These are phyloP conservation scores for Lipomyces oligophaga DNA, from an alignment of 805 yeast species.

Conservation along the genomic window DNA sequence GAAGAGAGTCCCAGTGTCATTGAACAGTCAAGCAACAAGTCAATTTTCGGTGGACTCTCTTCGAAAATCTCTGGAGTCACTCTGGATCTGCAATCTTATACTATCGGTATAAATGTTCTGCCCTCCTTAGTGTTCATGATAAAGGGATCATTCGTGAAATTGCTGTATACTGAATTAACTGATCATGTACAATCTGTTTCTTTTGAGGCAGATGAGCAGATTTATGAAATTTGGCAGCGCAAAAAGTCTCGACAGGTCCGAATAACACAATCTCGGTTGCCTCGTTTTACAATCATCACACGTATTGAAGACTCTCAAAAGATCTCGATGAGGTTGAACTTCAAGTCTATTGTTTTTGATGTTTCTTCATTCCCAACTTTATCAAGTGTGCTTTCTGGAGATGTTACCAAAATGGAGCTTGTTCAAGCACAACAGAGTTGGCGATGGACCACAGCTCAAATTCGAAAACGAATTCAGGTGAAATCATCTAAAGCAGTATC, in stretches of 20 bases:
- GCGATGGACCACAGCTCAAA: conserved; percentile 4
- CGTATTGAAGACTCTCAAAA: conserved; percentile 11
- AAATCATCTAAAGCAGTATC: neutral
- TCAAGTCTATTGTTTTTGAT: conserved; percentile 17
- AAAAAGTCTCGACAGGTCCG: conserved; percentile 18
- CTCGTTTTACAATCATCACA: conserved; percentile 12
- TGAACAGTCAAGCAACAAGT: neutral
- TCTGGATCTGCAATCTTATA: conserved; percentile 12
- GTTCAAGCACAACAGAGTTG: conserved; percentile 18
- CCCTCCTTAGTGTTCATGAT: conserved; percentile 23
- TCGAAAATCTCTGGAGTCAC: conserved; percentile 12
- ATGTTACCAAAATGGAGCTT: conserved; percentile 20
- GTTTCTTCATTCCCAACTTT: conserved; percentile 26
- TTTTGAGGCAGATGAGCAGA: conserved; percentile 26
- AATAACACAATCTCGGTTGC: conserved; percentile 22
- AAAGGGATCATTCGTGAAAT: conserved; percentile 17
- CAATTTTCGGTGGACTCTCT: neutral
- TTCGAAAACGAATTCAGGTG: conserved; percentile 1
- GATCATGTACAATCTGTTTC: conserved; percentile 11
- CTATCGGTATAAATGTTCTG: conserved; percentile 9
- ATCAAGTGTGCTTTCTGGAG: conserved; percentile 26
- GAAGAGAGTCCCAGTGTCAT: neutral
- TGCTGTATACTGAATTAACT: conserved; percentile 6
- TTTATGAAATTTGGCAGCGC: conserved; percentile 21
- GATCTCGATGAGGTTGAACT: conserved; percentile 10